These are phyloP conservation scores for Cladosporium sphaerospermum DNA, from an alignment of 2,329 filamentous ascomycete genomes.

Conservation along the genomic window DNA sequence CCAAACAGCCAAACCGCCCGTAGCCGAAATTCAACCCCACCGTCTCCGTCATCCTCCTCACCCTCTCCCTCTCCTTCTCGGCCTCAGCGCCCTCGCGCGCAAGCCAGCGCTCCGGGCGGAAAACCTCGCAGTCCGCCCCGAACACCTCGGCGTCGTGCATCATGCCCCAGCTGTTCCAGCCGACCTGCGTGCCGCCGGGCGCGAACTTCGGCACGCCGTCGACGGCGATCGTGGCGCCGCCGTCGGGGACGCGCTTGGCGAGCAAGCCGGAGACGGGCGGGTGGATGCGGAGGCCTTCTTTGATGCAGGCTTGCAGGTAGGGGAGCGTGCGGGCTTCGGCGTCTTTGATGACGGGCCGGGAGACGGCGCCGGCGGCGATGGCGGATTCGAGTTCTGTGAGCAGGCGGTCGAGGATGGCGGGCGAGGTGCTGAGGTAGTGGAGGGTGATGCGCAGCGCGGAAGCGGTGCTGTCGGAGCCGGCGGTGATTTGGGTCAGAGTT, in stretches of 20 bases:
- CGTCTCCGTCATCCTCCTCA: conserved; percentile 31
- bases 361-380: conserved; percentile 33
- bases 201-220: conserved; percentile 32
- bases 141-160: conserved; percentile 32
- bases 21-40: conserved; percentile 32
- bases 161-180: conserved; percentile 35
- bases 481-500: conserved; percentile 43
- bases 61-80: conserved; percentile 23
- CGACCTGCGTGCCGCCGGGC: conserved; percentile 33
- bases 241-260: conserved; percentile 32
- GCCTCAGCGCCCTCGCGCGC: conserved; percentile 24
- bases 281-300: conserved; percentile 42
- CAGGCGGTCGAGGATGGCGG: conserved; percentile 41
- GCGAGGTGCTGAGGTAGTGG: conserved; percentile 48
- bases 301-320: conserved; percentile 43
- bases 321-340: conserved; percentile 36
- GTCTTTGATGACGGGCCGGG: conserved; percentile 45
- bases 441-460: conserved; percentile 49
- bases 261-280: conserved; percentile 36
- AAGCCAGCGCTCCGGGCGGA: conserved; percentile 35
- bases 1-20: conserved; percentile 33
- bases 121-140: conserved; percentile 33
- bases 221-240: conserved; percentile 30
- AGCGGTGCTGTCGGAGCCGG: conserved; percentile 54
- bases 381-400: conserved; percentile 42